phyloP scores from a whole-genome alignment of 768 basidiomycete species.

The Calocybe cyanea region DNA sequence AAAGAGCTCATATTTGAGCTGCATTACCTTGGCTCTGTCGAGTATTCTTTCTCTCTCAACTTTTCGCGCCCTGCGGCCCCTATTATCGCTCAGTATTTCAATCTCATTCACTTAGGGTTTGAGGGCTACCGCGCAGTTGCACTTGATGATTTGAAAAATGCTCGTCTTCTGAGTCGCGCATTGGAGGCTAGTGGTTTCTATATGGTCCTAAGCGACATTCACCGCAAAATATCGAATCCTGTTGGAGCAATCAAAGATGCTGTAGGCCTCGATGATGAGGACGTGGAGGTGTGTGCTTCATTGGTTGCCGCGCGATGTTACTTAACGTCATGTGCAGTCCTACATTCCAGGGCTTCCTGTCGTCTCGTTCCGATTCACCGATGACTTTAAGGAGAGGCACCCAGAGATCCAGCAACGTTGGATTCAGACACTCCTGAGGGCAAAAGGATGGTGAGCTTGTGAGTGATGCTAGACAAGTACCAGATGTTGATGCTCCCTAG shows the following conservation, averaged over 20 bases:
- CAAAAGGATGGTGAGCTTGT: constrained; percentile 51
- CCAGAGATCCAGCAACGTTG: constrained; percentile 59
- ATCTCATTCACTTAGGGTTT: constrained; percentile 57
- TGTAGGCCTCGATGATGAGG: constrained; percentile 41
- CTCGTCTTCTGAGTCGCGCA: constrained; percentile 58
- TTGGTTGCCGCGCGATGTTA: not conserved
- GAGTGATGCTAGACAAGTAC: constrained; percentile 14
- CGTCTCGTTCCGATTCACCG: constrained; percentile 61
- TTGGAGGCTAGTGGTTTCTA: constrained; percentile 54
- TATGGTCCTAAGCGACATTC: constrained; percentile 53
- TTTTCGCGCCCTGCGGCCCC: constrained; percentile 63
- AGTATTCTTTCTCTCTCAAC: constrained; percentile 75
- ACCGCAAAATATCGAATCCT: constrained; percentile 27
- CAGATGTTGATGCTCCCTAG: constrained; percentile 9
- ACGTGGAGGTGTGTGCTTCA: constrained; percentile 46
- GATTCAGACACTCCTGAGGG: constrained; percentile 48
- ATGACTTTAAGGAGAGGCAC: constrained; percentile 49
- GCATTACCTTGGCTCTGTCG: constrained; percentile 50
- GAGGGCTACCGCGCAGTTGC: constrained; percentile 50
- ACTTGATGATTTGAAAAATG: constrained; percentile 54
- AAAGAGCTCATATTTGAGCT: constrained; percentile 74
- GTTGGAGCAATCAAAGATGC: constrained; percentile 31
- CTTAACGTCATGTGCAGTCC: constrained; percentile 23
- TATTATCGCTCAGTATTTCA: constrained; percentile 63
- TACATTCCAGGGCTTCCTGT: constrained; percentile 64